phyloP scores from a whole-genome alignment of 2,329 filamentous ascomycete species.

The Cordyceps cicadae region DNA sequence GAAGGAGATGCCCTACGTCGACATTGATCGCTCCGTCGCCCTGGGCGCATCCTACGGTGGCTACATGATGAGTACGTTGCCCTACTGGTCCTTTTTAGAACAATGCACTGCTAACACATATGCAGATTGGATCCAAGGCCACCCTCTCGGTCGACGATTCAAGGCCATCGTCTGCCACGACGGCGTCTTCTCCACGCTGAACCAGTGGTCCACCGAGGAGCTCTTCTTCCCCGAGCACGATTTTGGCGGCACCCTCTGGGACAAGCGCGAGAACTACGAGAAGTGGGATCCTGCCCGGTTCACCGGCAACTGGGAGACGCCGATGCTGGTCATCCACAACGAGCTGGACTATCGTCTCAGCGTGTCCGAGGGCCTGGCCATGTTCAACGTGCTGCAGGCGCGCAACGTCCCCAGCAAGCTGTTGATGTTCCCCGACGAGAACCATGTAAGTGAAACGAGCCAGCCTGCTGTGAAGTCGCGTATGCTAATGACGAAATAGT shows the following conservation, averaged over 20 bases:
- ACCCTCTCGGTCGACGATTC: constrained; percentile 73
- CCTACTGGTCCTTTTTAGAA: neutral
- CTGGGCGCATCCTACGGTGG: constrained; percentile 69
- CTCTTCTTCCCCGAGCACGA: constrained; percentile 65
- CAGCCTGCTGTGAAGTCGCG: neutral
- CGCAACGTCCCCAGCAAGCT: constrained; percentile 68
- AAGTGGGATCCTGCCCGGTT: constrained; percentile 61
- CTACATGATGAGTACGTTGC: constrained; percentile 59
- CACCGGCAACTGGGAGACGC: constrained; percentile 69
- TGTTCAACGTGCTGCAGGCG: constrained; percentile 79
- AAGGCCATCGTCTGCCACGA: constrained; percentile 85
- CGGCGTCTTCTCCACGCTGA: constrained; percentile 68
- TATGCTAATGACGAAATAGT: constrained; percentile 31
- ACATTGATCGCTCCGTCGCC: constrained; percentile 61
- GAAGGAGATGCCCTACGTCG: constrained; percentile 57
- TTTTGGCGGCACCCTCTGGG: constrained; percentile 54
- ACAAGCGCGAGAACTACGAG: constrained; percentile 55
- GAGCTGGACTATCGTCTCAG: constrained; percentile 84
- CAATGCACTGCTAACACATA: neutral
- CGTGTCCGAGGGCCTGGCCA: constrained; percentile 73
- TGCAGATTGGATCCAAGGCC: constrained; percentile 80
- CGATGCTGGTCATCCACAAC: constrained; percentile 80
- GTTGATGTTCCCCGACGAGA: constrained; percentile 71
- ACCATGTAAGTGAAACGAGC: constrained; percentile 38
- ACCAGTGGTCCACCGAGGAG: constrained; percentile 57